phyloP scores from a whole-genome alignment of 192 early-diverging fungal genomes.

The Coemansia sp. region DNA sequence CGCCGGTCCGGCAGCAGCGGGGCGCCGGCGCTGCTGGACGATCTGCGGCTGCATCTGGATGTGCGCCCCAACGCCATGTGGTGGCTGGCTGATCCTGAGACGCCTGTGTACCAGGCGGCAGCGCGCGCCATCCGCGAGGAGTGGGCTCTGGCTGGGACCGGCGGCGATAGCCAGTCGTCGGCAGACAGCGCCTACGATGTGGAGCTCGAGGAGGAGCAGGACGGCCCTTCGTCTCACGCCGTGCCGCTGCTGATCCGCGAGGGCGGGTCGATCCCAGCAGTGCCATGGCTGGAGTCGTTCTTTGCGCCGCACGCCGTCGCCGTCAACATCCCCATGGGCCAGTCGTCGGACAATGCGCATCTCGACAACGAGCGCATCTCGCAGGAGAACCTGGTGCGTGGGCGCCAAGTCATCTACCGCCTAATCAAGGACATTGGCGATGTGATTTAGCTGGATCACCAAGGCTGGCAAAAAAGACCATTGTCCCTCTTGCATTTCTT shows the following conservation, averaged over 20 bases:
- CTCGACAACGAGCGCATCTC: slow-evolving; percentile 76
- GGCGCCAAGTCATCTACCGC: slow-evolving; percentile 63
- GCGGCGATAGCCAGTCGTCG: not conserved
- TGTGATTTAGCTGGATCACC: slow-evolving; percentile 14
- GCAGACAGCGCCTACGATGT: not conserved
- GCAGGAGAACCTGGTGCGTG: slow-evolving; percentile 65
- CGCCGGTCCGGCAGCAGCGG: slow-evolving; percentile 1
- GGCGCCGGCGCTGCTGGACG: slow-evolving; percentile 8
- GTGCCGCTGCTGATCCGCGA: slow-evolving; percentile 74
- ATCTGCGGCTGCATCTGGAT: slow-evolving; percentile 52
- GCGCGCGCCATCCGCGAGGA: slow-evolving; percentile 59
- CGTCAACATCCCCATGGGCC: slow-evolving; percentile 78
- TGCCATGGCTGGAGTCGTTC: slow-evolving; percentile 70
- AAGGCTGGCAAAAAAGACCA: not conserved
- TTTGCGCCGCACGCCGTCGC: slow-evolving; percentile 60
- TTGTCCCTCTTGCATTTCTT: not conserved
- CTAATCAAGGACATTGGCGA: slow-evolving; percentile 42
- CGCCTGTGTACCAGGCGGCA: slow-evolving; percentile 68
- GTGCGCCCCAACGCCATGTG: slow-evolving; percentile 68
- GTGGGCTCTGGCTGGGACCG: slow-evolving; percentile 16
- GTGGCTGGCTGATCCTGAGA: slow-evolving; percentile 73
- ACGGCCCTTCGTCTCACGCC: not conserved
- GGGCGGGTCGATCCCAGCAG: slow-evolving; percentile 76
- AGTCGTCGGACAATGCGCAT: slow-evolving; percentile 78
- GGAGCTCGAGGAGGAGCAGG: no score